A percentile compares a stretch with the other conserved stretches of the same genome.
phyloP scores from a whole-genome alignment of 352 stramenopile species.

The Globisporangium canariense region DNA sequence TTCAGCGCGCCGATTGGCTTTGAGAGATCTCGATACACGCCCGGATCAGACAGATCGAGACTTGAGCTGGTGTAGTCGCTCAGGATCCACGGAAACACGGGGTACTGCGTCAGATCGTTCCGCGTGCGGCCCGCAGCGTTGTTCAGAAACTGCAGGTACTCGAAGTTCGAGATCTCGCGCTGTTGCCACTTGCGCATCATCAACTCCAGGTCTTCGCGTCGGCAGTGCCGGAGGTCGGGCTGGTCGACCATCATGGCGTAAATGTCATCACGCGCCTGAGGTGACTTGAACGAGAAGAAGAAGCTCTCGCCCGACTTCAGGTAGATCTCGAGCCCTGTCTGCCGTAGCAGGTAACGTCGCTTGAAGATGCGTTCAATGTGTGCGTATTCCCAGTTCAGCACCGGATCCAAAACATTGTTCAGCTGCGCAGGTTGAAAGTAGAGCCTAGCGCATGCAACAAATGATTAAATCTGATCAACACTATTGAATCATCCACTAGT shows the following conservation, averaged over 20 bases:
- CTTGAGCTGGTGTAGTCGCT: slow-evolving; percentile 81
- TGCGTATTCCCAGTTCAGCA: slow-evolving; percentile 83
- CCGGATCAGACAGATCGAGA: slow-evolving; percentile 85
- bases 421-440: slow-evolving; percentile 92
- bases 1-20: slow-evolving; percentile 95
- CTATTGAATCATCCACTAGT: too few relatives aligned
- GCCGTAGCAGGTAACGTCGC: slow-evolving; percentile 83
- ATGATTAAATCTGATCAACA: too few relatives aligned
- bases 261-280: slow-evolving; percentile 61
- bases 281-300: slow-evolving; percentile 75
- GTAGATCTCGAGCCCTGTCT: slow-evolving; percentile 87
- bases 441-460: slow-evolving; percentile 19
- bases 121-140: slow-evolving; percentile 81
- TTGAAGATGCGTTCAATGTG: slow-evolving; percentile 81
- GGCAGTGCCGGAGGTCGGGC: slow-evolving; percentile 57
- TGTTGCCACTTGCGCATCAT: slow-evolving; percentile 85
- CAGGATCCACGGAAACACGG: slow-evolving; percentile 97
- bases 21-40: slow-evolving; percentile 92
- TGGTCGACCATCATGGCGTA: slow-evolving; percentile 85
- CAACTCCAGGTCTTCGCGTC: slow-evolving; percentile 47
- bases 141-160: slow-evolving; percentile 90
- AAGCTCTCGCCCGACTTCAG: slow-evolving; percentile 63
- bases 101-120: slow-evolving; percentile 94
- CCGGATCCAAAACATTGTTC: slow-evolving; percentile 90
- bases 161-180: slow-evolving; percentile 93